A percentile compares a stretch with the other conserved stretches of the same genome.
These are phyloP conservation scores for Vitis hybrid DNA, from an alignment of 177 flowering plant species.

Conservation along the genomic window DNA sequence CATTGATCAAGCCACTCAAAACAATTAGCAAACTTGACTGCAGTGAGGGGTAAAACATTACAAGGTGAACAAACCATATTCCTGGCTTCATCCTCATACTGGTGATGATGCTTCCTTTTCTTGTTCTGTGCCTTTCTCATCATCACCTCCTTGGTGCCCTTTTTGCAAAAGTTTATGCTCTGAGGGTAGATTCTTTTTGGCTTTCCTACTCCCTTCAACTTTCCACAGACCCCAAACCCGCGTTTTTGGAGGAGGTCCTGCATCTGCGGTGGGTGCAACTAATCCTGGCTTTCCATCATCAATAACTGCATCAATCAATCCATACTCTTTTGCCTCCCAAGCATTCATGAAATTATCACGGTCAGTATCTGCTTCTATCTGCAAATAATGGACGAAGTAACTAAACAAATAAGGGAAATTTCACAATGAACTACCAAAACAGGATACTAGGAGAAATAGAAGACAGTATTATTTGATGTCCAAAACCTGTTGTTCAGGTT, in stretches of 20 bases:
- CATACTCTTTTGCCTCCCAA: conserved; percentile 92
- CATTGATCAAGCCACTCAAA: too few species aligned
- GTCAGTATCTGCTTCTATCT: conserved; percentile 83
- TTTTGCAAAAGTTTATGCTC: conserved; percentile 58
- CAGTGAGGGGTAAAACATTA: neutral
- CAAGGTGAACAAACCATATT: neutral
- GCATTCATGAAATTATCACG: conserved; percentile 86
- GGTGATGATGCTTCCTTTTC: conserved; percentile 44
- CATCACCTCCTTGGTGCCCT: conserved; percentile 33
- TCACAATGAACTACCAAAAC: neutral
- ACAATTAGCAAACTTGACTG: too few species aligned
- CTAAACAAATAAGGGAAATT: neutral
- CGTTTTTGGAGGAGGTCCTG: conserved; percentile 72
- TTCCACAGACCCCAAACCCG: conserved; percentile 65
- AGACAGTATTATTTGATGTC: neutral
- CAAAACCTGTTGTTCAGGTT: conserved; percentile 73
- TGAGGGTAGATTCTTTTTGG: conserved; percentile 61
- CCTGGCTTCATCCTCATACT: conserved; percentile 10
- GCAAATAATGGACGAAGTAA: conserved; percentile 11
- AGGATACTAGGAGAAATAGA: neutral
- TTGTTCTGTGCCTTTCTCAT: conserved; percentile 32
- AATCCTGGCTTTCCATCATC: conserved; percentile 96
- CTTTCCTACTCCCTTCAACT: conserved; percentile 52
- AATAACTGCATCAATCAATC: conserved; percentile 78
- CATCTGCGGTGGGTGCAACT: conserved; percentile 78